Evolutionary conservation across 805 yeast genomes (phyloP).

Genomic region (Torulaspora indica): DNA sequence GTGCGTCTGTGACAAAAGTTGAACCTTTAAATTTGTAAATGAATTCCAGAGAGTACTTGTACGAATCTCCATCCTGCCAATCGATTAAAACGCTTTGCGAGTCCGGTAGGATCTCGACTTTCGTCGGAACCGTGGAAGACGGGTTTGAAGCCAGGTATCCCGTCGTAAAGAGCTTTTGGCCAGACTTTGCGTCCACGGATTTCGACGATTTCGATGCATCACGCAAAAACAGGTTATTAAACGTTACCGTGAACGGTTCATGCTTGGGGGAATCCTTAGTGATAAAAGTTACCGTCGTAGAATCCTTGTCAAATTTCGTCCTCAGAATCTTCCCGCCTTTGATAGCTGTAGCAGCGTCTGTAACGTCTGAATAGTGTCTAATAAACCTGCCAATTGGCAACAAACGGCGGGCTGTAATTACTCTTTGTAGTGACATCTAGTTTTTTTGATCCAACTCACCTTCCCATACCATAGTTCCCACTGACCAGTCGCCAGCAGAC

Average conservation of each 20-base stretch:
- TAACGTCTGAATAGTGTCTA: neutral
- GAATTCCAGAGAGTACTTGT: conserved; percentile 44
- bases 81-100: conserved; percentile 39
- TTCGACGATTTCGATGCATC: conserved; percentile 51
- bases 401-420: neutral
- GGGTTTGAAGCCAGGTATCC: conserved; percentile 39
- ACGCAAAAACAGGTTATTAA: conserved; percentile 54
- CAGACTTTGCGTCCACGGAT: conserved; percentile 51
- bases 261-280: conserved; percentile 15
- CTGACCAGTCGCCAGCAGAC: no score
- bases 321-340: conserved; percentile 10
- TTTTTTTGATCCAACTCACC: no score
- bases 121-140: conserved; percentile 36
- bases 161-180: conserved; percentile 64
- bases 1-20: conserved; percentile 30
- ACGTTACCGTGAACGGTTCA: conserved; percentile 34
- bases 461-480: no score
- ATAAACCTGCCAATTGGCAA: neutral
- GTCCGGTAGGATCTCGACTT: conserved; percentile 35
- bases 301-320: conserved; percentile 18
- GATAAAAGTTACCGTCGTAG: conserved; percentile 26
- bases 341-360: neutral
- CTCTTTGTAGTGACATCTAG: conserved; percentile 4
- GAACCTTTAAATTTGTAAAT: conserved; percentile 42
- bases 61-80: conserved; percentile 47